Base-by-base conservation (phyloP, 1,284 basidiomycete species). In the Ganoderma sinense region DNA sequence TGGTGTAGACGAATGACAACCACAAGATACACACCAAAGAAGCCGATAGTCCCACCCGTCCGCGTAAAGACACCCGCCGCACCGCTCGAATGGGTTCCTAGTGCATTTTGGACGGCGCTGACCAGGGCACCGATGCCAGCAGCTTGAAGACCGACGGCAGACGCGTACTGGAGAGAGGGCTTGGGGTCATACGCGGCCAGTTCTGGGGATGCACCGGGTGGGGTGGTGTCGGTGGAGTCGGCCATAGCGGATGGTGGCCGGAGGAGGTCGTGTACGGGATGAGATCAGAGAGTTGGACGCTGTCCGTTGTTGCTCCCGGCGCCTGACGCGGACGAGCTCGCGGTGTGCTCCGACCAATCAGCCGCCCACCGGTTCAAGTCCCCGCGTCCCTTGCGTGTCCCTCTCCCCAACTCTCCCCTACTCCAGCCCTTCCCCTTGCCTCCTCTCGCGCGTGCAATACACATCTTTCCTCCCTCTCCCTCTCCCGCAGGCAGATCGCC, bases 41-140 rank as follows among this genome's bases (percentile, higher is more conserved):
- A 88, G 20, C 90, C 93, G 78, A 94, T 92, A 7, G 93, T 94
- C 62, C 91, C 89, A 64, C 96, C 93, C 64, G 88, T 93, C 74
- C 91, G 84, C 64, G 93, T 93, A 70, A 96, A 84, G 81, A 96
- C 87, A 82, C 97, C 97, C 81, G 93, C 87, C n/a, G 95, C 96
- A 75, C 97, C 97, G 75, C 88, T 87, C 68, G 91, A 87, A 82
- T 98, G 96, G 66, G 84, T 87, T 63, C 90, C 89, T 72, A 97
- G 83, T 56, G 96, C 92, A 86, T 97, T 97, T 83, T 96, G 95
- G 55, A 96, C 85, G 29, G 93, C 86, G 77, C 93, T 94, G 80
- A 95, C 88, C 78, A 96, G 86, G 70, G 91, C 85, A 59, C 95
- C 95, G 67, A 94, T 89, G 69, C 86, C 88, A 53, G 89, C 93